Evolutionary conservation across 108 stramenopile species (phyloP), one percentile per base, ranked within the genome.

Genomic region (Chaetoceros tenuissimus): DNA sequence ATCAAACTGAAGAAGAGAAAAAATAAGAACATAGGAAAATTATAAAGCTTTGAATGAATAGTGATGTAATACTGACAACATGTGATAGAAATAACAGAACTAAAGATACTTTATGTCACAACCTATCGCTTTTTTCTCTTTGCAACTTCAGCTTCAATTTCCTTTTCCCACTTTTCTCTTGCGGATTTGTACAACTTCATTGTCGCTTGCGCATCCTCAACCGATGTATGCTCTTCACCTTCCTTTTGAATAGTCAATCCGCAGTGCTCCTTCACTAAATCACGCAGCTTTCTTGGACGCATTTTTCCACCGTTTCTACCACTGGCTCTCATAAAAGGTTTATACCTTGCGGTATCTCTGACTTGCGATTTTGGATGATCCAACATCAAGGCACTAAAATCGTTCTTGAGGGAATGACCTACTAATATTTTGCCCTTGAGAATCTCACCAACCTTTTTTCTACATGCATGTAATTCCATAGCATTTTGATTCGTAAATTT

Each of bases 331-430:
- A 92, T 89, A 66, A 86, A 90, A 23, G 87, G 94, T 55, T 78
- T 66, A 51, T 89, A 98, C 63, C 67, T 86, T 5, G 96, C 91
- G 18, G 97, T 97, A 64, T 98, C 97, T 0, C 97, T 72, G 45
- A 84, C 81, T 25, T 81, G 63, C 1, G 17, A 3, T 23, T 79
- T 68, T 8, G 94, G 96, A 72, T 98, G 97, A 16, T 75, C 67
- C 49, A 95, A 73, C 84, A 95, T 73, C 44, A 98, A 79, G 17
- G 77, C 96, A 47, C 85, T 71, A 28, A 99, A 73, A 75, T 99
- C 98, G 62, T 97, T 99, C 45, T 72, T 78, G 53, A 99, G 74
- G 13, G 94, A 92, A 70, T 99, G 98, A 24, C 98, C 98, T 24
- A 98, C 94, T 18, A 99, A 50, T 34, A 97, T 77, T 56, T 96